Evolutionary conservation across 768 basidiomycete species (phyloP).

Genomic region (Naganishia onofrii): DNA sequence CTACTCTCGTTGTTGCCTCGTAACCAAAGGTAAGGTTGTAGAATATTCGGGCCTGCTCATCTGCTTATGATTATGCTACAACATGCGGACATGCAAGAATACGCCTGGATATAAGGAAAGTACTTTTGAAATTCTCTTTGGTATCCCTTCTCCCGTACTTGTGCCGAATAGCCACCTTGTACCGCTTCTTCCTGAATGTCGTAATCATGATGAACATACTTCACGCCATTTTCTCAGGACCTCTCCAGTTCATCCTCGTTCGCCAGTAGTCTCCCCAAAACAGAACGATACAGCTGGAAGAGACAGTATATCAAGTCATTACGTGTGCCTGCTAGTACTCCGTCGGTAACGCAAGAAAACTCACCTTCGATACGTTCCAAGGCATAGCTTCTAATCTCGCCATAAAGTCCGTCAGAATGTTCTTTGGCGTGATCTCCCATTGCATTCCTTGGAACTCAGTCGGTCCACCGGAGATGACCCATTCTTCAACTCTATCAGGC

Average conservation of each 20-base stretch:
- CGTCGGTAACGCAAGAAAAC: neutral
- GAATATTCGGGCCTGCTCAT: too few relatives aligned
- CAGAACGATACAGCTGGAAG: slow-evolving; percentile 3
- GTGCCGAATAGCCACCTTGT: too few relatives aligned
- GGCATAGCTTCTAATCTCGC: slow-evolving; percentile 36
- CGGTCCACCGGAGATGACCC: slow-evolving; percentile 40
- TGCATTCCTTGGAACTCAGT: slow-evolving; percentile 42
- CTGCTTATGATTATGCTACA: too few relatives aligned
- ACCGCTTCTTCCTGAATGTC: too few relatives aligned
- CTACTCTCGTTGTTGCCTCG: too few relatives aligned
- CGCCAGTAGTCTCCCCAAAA: slow-evolving; percentile 2
- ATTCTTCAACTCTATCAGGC: slow-evolving; percentile 35
- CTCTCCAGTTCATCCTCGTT: slow-evolving; percentile 4
- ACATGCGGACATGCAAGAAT: too few relatives aligned
- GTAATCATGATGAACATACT: neutral
- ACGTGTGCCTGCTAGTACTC: neutral
- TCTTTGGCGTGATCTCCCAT: slow-evolving; percentile 32
- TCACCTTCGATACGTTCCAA: slow-evolving; percentile 39
- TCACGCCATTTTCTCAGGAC: neutral
- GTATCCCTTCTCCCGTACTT: too few relatives aligned
- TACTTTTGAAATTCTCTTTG: too few relatives aligned
- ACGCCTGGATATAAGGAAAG: too few relatives aligned
- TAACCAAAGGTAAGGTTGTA: too few relatives aligned
- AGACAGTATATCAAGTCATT: neutral
- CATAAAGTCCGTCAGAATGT: slow-evolving; percentile 39